Evolutionary conservation across 305 asterid genomes (phyloP).

Genomic region (Fraxinus baroniana): DNA sequence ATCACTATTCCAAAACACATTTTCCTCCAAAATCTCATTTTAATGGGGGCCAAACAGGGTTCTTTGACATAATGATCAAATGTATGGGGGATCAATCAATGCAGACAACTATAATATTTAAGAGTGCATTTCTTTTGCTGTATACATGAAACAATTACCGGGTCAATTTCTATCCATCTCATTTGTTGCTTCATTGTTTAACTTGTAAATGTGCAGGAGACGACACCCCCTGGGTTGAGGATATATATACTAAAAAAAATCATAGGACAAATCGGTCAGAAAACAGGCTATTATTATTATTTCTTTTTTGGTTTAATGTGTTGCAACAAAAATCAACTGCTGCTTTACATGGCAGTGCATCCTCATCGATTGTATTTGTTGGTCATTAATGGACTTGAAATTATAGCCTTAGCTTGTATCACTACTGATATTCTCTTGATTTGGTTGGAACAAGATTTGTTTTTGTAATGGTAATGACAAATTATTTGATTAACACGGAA

Average conservation of each 20-base stretch:
- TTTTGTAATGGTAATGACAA: not conserved
- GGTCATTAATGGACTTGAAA: slow-evolving; percentile 20
- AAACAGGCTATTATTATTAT: slow-evolving; percentile 28
- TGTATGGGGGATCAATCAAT: not conserved
- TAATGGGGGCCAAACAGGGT: not conserved
- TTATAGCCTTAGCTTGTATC: slow-evolving; percentile 18
- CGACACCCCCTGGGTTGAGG: slow-evolving; percentile 65
- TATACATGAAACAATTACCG: not conserved
- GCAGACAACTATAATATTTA: not conserved
- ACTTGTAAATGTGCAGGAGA: slow-evolving; percentile 49
- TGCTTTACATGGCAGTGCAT: slow-evolving; percentile 29
- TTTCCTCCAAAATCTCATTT: not conserved
- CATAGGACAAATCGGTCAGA: slow-evolving; percentile 32
- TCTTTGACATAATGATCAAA: not conserved
- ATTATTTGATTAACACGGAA: slow-evolving; percentile 10
- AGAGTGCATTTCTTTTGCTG: not conserved
- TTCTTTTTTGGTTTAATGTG: slow-evolving; percentile 25
- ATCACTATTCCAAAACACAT: not conserved
- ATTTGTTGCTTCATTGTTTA: slow-evolving; percentile 4
- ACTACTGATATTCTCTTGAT: slow-evolving; percentile 14
- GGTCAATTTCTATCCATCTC: not conserved
- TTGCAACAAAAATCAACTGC: slow-evolving; percentile 17
- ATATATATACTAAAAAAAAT: slow-evolving; percentile 24
- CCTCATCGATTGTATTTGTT: slow-evolving; percentile 18
- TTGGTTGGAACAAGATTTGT: not conserved